Conservation (phyloP, 176 grass and related monocot genomes). For the Panicum miliaceum region DNA sequence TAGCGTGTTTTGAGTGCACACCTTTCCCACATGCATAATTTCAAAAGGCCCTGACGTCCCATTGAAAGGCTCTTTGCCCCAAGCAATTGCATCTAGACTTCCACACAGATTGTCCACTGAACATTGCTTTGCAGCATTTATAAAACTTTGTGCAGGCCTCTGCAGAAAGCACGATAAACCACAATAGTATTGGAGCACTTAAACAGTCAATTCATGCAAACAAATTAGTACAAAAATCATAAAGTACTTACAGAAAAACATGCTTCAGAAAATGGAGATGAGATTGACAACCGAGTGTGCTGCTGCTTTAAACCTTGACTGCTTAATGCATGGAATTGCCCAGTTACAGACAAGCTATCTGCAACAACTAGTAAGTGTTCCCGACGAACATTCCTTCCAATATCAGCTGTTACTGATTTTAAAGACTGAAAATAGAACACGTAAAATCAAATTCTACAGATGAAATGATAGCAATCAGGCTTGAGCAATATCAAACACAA, state of each 20-base stretch:
- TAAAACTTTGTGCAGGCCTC: constrained; percentile 79
- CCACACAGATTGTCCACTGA: constrained; percentile 76
- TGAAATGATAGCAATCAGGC: constrained; percentile 18
- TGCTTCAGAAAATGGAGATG: constrained; percentile 93
- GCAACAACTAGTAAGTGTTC: constrained; percentile 71
- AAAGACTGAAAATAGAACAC: constrained; percentile 62
- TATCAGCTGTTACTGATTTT: constrained; percentile 69
- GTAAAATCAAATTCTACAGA: constrained; percentile 38
- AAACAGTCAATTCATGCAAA: constrained; percentile 36
- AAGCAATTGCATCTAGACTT: constrained; percentile 76
- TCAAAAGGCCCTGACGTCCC: constrained; percentile 86
- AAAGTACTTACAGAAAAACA: constrained; percentile 88
- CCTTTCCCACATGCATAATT: constrained; percentile 72
- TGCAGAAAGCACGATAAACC: constrained; percentile 49
- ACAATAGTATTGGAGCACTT: constrained; percentile 20
- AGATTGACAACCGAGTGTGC: constrained; percentile 56
- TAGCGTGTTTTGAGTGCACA: constrained; percentile 26
- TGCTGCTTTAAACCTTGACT: constrained; percentile 78
- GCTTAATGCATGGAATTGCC: constrained; percentile 81
- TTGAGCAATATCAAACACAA: background rate
- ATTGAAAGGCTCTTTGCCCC: constrained; percentile 82
- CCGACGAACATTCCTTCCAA: constrained; percentile 63
- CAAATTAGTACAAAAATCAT: constrained; percentile 10
- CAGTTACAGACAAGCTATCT: constrained; percentile 75
- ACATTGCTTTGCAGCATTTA: constrained; percentile 82